These are phyloP conservation scores for Cadophora sp. DNA, from an alignment of 2,329 filamentous ascomycete genomes.

Conservation along the genomic window DNA sequence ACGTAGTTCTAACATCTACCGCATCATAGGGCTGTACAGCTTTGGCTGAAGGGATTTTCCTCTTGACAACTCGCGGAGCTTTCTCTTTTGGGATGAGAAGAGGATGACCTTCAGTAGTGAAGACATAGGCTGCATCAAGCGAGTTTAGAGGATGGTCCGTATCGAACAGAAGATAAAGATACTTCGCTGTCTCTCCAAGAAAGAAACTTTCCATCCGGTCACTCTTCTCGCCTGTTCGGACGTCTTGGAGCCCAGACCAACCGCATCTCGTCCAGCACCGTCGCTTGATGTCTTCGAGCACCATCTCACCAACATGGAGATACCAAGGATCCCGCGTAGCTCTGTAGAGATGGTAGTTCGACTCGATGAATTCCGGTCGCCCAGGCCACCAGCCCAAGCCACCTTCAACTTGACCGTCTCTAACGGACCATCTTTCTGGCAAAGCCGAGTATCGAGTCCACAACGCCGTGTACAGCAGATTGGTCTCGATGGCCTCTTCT, in stretches of 20 bases:
- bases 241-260: conserved; percentile 89
- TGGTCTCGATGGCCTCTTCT: conserved; percentile 88
- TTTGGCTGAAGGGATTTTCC: conserved; percentile 30
- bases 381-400: conserved; percentile 95
- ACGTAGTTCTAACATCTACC: conserved; percentile 56
- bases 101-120: conserved; percentile 95
- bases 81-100: conserved; percentile 75
- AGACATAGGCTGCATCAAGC: conserved; percentile 86
- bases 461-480: conserved; percentile 87
- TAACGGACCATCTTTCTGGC: conserved; percentile 92
- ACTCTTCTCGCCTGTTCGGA: conserved; percentile 81
- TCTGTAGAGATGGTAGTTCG: conserved; percentile 93
- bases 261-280: conserved; percentile 91
- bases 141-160: conserved; percentile 85
- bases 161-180: conserved; percentile 91
- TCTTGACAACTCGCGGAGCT: conserved; percentile 24
- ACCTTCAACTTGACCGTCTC: conserved; percentile 82
- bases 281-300: conserved; percentile 83
- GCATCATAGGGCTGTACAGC: conserved; percentile 48
- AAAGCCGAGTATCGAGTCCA: conserved; percentile 96
- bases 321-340: conserved; percentile 97
- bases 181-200: conserved; percentile 94
- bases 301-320: conserved; percentile 94
- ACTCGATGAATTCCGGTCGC: conserved; percentile 95
- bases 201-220: conserved; percentile 99